Percentiles rank a stretch among this genome's conserved stretches.
These are phyloP conservation scores for Blastocystis sp. DNA, from an alignment of 352 stramenopile species.

Conservation along the genomic window DNA sequence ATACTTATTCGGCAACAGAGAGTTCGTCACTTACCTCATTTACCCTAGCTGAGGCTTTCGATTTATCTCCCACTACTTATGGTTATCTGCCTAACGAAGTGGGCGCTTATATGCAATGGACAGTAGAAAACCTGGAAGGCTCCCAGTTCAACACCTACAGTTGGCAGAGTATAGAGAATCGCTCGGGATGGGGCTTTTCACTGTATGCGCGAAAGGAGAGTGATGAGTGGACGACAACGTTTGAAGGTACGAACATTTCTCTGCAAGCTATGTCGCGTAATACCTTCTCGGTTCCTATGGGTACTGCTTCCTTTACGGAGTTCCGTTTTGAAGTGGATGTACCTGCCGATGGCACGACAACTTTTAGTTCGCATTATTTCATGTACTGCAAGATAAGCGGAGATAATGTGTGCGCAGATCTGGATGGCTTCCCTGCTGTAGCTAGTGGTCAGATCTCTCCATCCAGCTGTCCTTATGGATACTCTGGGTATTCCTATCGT, in stretches of 20 bases:
- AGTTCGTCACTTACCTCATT: neutral
- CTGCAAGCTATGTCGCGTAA: neutral
- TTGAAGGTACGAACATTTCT: neutral
- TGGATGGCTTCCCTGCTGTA: neutral
- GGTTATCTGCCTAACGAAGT: neutral
- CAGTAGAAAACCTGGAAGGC: constrained; percentile 15
- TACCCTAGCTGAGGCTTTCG: neutral
- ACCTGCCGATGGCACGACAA: neutral
- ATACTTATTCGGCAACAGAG: neutral
- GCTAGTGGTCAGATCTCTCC: neutral
- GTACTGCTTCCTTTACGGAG: neutral
- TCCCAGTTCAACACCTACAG: neutral
- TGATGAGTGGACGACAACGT: neutral
- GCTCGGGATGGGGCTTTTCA: neutral
- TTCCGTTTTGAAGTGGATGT: constrained; percentile 7
- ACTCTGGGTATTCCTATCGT: constrained; percentile 41
- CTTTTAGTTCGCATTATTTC: neutral
- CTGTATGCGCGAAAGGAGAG: neutral
- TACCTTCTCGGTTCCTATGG: neutral
- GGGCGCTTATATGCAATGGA: neutral
- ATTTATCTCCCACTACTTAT: neutral
- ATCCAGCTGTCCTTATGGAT: constrained; percentile 25
- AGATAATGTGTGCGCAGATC: neutral
- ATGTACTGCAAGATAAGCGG: neutral
- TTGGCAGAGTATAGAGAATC: neutral